These are phyloP conservation scores for Aspergillus pseudotamarii DNA, from an alignment of 2,329 filamentous ascomycete genomes.

Conservation along the genomic window DNA sequence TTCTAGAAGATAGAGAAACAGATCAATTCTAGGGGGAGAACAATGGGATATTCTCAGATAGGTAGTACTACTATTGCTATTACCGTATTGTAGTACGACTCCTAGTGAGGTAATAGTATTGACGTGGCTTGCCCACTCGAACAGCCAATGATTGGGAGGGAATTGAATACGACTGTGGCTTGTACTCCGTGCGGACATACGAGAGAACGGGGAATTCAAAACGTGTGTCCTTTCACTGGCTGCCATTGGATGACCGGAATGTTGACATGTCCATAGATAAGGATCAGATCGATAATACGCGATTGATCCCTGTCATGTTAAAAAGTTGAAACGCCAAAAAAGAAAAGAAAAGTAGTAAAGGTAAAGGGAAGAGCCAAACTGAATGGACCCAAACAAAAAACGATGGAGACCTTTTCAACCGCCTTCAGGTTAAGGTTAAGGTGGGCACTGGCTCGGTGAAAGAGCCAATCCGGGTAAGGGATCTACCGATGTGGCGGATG, in stretches of 20 bases:
- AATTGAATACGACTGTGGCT: not conserved
- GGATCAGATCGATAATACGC: not conserved
- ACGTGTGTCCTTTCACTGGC: not conserved
- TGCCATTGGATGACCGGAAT: not conserved
- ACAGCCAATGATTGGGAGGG: not conserved
- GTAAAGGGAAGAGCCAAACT: not conserved
- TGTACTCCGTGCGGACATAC: no score
- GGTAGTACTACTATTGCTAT: no score
- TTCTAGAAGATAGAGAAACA: not conserved
- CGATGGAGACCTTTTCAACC: not conserved
- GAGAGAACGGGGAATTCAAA: not conserved
- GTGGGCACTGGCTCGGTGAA: not conserved
- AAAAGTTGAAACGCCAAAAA: not conserved
- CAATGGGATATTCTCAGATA: no score
- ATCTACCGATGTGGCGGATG: not conserved
- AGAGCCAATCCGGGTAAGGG: not conserved
- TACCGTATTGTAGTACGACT: no score
- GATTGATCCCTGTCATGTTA: not conserved
- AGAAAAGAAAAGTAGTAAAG: not conserved
- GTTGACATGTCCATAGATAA: not conserved
- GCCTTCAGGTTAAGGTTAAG: conserved; percentile 1
- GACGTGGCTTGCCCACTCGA: not conserved
- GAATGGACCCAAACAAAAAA: not conserved
- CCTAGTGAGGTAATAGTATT: not conserved
- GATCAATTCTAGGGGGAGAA: no score